Percentiles rank a stretch among this genome's conserved stretches.
Evolutionary conservation across 352 stramenopile genomes (phyloP).

Genomic region (Globisporangium acanthophoron): DNA sequence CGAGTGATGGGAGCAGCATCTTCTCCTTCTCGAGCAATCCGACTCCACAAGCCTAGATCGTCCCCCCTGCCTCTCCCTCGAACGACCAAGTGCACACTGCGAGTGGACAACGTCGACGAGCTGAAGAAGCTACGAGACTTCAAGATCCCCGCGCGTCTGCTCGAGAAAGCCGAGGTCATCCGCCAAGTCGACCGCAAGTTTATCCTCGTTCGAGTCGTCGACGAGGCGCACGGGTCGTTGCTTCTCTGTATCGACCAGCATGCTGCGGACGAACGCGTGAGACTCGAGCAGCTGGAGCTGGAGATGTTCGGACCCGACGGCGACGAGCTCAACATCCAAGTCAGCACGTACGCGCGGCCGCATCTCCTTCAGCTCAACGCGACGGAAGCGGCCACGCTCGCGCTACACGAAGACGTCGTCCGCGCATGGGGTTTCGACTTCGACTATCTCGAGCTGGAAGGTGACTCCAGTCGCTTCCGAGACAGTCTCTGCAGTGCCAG

Average conservation of each 20-base stretch:
- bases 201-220: slow-evolving; percentile 63
- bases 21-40: background rate
- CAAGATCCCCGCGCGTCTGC: slow-evolving; percentile 64
- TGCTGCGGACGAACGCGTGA: slow-evolving; percentile 86
- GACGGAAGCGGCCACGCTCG: slow-evolving; percentile 39
- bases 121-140: slow-evolving; percentile 19
- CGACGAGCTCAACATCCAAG: slow-evolving; percentile 44
- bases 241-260: slow-evolving; percentile 89
- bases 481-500: background rate
- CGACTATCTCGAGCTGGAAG: slow-evolving; percentile 15
- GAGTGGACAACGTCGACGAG: slow-evolving; percentile 27
- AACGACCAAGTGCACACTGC: slow-evolving; percentile 16
- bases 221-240: slow-evolving; percentile 19
- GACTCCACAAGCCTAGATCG: background rate
- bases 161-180: slow-evolving; percentile 70
- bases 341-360: slow-evolving; percentile 42
- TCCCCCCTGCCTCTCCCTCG: slow-evolving; percentile 1
- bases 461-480: slow-evolving; percentile 1
- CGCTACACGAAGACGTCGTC: slow-evolving; percentile 42
- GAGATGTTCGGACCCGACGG: slow-evolving; percentile 53
- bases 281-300: slow-evolving; percentile 78
- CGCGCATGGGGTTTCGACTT: slow-evolving; percentile 83
- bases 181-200: slow-evolving; percentile 90
- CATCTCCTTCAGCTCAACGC: slow-evolving; percentile 52
- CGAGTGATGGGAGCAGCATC: background rate